These are phyloP conservation scores for Stentor coeruleus DNA, from an alignment of 73 alveolate species.

Conservation along the genomic window DNA sequence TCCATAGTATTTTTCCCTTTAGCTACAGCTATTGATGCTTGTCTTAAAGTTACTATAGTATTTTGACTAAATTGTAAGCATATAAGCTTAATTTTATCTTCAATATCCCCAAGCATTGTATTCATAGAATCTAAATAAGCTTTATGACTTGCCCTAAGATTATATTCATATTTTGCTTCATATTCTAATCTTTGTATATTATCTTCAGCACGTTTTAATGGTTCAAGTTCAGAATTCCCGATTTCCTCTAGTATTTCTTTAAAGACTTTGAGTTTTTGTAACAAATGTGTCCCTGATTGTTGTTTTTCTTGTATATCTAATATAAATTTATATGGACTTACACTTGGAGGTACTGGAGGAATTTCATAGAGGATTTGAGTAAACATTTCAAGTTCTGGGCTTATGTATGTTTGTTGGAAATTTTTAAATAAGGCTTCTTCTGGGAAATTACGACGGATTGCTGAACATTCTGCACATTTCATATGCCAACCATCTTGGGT, in stretches of 20 bases:
- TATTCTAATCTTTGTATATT: background rate
- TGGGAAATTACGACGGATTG: conserved; percentile 19
- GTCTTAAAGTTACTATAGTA: background rate
- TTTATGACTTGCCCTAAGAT: background rate
- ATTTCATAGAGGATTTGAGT: background rate
- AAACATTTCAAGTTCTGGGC: background rate
- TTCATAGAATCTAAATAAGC: conserved; percentile 14
- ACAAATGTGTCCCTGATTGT: background rate
- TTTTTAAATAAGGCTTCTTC: background rate
- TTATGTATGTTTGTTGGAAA: background rate
- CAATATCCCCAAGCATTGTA: conserved; percentile 10
- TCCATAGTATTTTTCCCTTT: conserved; percentile 9
- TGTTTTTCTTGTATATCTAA: background rate
- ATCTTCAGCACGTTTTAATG: background rate
- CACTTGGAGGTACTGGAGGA: conserved; percentile 12
- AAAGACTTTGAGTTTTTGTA: background rate
- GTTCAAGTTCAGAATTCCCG: background rate
- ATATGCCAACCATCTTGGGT: conserved; percentile 23
- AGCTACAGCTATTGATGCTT: background rate
- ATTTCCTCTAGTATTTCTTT: background rate
- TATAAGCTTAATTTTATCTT: background rate
- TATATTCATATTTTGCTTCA: background rate
- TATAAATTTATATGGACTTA: conserved; percentile 3
- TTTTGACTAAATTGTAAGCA: conserved; percentile 1
- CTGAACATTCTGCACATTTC: conserved; percentile 18